Percentiles rank a stretch among this genome's conserved stretches.
These are phyloP conservation scores for Adiantum capillusveneris DNA, from an alignment of 75 land plant genomes.

Conservation along the genomic window DNA sequence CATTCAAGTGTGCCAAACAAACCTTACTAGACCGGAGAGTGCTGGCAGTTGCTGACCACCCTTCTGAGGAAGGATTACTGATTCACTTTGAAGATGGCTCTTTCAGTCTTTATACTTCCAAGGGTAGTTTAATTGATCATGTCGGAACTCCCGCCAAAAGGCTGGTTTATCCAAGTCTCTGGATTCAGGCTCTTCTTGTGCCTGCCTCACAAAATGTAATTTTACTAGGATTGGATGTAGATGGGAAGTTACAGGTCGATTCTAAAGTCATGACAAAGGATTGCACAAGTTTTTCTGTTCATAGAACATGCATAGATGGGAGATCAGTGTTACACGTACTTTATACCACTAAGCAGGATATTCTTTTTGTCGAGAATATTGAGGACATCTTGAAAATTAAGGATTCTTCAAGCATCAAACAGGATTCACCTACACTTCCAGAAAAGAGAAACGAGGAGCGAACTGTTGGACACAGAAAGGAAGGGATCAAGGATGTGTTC, in stretches of 20 bases:
- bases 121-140: slow-evolving; percentile 9
- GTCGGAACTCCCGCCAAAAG: neutral
- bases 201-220: slow-evolving; percentile 17
- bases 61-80: slow-evolving; percentile 16
- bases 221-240: slow-evolving; percentile 39
- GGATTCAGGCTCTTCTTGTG: slow-evolving; percentile 53
- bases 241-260: slow-evolving; percentile 53
- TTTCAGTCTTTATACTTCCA: slow-evolving; percentile 36
- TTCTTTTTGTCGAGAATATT: slow-evolving; percentile 51
- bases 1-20: slow-evolving; percentile 20
- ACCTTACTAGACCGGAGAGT: slow-evolving; percentile 27
- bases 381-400: slow-evolving; percentile 21
- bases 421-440: neutral
- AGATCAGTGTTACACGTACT: slow-evolving; percentile 44
- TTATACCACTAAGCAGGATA: slow-evolving; percentile 76
- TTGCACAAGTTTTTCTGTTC: slow-evolving; percentile 70
- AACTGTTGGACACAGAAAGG: neutral
- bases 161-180: slow-evolving; percentile 35
- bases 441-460: too few species aligned
- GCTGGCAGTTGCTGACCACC: slow-evolving; percentile 39
- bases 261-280: slow-evolving; percentile 44
- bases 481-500: slow-evolving; percentile 27
- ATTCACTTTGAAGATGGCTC: slow-evolving; percentile 71
- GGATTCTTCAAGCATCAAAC: neutral
- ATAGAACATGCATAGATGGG: slow-evolving; percentile 30